These are phyloP conservation scores for Pseudozyma hubeiensis DNA, from an alignment of 1,284 basidiomycete species.

Conservation along the genomic window DNA sequence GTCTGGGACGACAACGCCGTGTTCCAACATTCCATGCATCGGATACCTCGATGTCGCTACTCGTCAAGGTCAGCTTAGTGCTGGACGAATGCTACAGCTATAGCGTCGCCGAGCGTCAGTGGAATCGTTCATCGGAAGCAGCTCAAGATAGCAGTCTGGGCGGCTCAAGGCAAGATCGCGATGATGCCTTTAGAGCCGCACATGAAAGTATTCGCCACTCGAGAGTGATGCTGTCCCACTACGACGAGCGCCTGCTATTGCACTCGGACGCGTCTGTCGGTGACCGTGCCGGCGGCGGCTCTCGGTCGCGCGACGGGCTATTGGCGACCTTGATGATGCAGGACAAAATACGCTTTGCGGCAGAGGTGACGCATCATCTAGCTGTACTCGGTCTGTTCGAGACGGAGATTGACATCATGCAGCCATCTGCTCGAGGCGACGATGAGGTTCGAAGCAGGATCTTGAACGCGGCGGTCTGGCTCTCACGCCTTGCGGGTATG, in stretches of 20 bases:
- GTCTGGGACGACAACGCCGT: conserved; percentile 16
- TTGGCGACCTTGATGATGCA: conserved; percentile 13
- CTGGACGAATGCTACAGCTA: conserved; percentile 33
- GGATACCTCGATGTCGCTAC: conserved; percentile 25
- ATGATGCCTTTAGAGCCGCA: conserved; percentile 10
- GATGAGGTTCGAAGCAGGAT: conserved; percentile 21
- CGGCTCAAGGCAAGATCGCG: background rate
- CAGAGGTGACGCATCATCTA: conserved; percentile 32
- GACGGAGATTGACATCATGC: conserved; percentile 15
- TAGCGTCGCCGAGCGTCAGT: conserved; percentile 3
- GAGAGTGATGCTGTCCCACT: conserved; percentile 33
- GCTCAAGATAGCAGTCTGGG: background rate
- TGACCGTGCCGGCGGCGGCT: conserved; percentile 1
- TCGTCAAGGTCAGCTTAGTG: conserved; percentile 27
- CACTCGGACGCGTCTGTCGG: conserved; percentile 5
- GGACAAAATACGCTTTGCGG: conserved; percentile 27
- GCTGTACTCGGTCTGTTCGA: conserved; percentile 29
- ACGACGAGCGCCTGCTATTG: conserved; percentile 14
- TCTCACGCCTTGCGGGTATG: conserved; percentile 32
- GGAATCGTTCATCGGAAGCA: background rate
- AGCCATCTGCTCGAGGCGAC: background rate
- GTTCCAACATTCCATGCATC: conserved; percentile 9
- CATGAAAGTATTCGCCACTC: conserved; percentile 32
- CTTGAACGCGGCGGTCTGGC: conserved; percentile 28
- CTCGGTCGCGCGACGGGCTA: conserved; percentile 9